These are phyloP conservation scores for Prillingera fragicola DNA, from an alignment of 1,284 basidiomycete genomes.

Conservation along the genomic window DNA sequence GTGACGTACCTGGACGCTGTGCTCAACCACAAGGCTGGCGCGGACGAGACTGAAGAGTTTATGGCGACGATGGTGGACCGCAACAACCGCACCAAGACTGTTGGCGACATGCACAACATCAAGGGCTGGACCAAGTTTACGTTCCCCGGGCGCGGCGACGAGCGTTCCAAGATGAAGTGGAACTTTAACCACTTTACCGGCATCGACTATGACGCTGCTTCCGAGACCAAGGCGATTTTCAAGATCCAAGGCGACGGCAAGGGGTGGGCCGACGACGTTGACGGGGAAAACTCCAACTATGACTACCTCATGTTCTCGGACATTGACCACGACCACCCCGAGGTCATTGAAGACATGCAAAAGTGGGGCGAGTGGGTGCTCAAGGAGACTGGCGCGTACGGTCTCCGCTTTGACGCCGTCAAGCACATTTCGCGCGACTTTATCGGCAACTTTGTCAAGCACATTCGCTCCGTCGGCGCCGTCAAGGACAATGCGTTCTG, in stretches of 20 bases:
- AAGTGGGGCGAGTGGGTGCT: slow-evolving; percentile 57
- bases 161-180: slow-evolving; percentile 56
- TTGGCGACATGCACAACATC: slow-evolving; percentile 63
- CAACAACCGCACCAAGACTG: slow-evolving; percentile 50
- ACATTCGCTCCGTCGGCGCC: slow-evolving; percentile 50
- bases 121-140: slow-evolving; percentile 83
- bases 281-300: slow-evolving; percentile 51
- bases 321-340: slow-evolving; percentile 71
- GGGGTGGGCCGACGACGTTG: slow-evolving; percentile 52
- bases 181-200: slow-evolving; percentile 57
- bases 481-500: slow-evolving; percentile 49
- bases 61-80: slow-evolving; percentile 68
- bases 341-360: slow-evolving; percentile 52
- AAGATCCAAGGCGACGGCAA: slow-evolving; percentile 56
- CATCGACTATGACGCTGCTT: slow-evolving; percentile 76
- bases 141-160: slow-evolving; percentile 68
- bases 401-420: slow-evolving; percentile 83
- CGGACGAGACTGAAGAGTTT: slow-evolving; percentile 71
- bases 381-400: slow-evolving; percentile 70
- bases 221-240: slow-evolving; percentile 60
- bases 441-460: slow-evolving; percentile 54
- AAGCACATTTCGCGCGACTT: slow-evolving; percentile 55
- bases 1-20: slow-evolving; percentile 52
- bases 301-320: slow-evolving; percentile 49
- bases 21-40: slow-evolving; percentile 61